A percentile compares a stretch with the other conserved stretches of the same genome.
Conservation (phyloP, 306 rosid species). For the Prunus armeniaca region DNA sequence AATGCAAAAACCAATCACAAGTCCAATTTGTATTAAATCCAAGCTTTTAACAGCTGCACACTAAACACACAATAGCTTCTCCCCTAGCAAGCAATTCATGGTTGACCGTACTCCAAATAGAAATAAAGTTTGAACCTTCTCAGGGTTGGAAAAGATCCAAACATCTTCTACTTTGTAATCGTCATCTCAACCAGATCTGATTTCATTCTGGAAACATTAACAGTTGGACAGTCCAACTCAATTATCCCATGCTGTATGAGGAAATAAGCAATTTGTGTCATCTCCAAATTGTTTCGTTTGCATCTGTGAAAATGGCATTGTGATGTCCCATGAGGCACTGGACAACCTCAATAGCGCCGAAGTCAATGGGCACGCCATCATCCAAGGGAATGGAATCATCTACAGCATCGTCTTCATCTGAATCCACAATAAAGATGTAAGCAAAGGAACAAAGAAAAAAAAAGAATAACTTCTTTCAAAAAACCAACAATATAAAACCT, state of each 20-base stretch:
- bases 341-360: slow-evolving; percentile 82
- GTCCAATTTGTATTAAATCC: neutral
- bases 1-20: neutral
- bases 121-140: neutral
- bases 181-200: neutral
- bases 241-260: slow-evolving; percentile 5
- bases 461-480: neutral
- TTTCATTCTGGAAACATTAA: neutral
- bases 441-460: slow-evolving; percentile 1
- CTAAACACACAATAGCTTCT: neutral
- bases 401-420: slow-evolving; percentile 63
- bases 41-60: slow-evolving; percentile 3
- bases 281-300: slow-evolving; percentile 94
- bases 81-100: neutral
- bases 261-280: slow-evolving; percentile 26
- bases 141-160: neutral
- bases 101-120: neutral
- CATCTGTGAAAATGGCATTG: slow-evolving; percentile 89
- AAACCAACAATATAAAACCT: neutral
- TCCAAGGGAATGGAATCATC: slow-evolving; percentile 93
- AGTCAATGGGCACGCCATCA: slow-evolving; percentile 76
- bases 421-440: slow-evolving; percentile 7
- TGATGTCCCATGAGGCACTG: slow-evolving; percentile 96
- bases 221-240: neutral
- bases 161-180: neutral